Base-by-base conservation (phyloP, 2,329 filamentous ascomycete species). In the Aureobasidium sp. region DNA sequence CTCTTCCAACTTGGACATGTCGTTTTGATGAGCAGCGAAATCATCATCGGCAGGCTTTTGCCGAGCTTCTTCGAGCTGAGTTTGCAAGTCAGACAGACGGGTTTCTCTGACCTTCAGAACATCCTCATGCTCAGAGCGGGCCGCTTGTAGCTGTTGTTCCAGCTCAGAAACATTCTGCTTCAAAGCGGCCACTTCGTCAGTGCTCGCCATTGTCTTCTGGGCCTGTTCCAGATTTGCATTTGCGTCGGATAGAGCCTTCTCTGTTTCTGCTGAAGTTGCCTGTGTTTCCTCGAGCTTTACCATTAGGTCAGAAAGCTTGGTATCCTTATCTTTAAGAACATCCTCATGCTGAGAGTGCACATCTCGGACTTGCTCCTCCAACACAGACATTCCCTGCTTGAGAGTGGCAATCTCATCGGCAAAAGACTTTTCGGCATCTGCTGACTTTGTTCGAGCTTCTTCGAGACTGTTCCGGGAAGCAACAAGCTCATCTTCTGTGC, bases 401-500 rank as follows among this genome's bases (percentile, higher is more conserved):
- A 49, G 31, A 15, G 9, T 27, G 27, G 36, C 25, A 3, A 34
- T 44, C 14, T 51, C 34, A 1, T 61, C 45, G 17, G 27, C 15
- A 4, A 27, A 20, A 17, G 34, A 27, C 39, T 27, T 29, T 29
- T 37, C n/a, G 22, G 12, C 12, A 22, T 37, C 47, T 9, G 47
- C 14, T 2, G 37, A 41, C 9, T 51, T 17, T 7, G 15, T 52
- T 27, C 31, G 15, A 5, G 45, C 34, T 29, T 61, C 11, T 7
- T 59, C 44, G n/a, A 48, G 56, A 51, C 20, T 27, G 7, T 15
- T 31, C 15, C 41, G 51, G 6, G 55, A 8, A 63, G 48, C 34
- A 29, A 56, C 42, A 15, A 65, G 57, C 59, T 64, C 62, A 8
- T 41, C 49, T 37, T 63, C 56, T n/a, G 47, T 63, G 7, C 9